Evolutionary conservation across 176 grass and related monocot species (phyloP).

Genomic region (Carex littledalei): DNA sequence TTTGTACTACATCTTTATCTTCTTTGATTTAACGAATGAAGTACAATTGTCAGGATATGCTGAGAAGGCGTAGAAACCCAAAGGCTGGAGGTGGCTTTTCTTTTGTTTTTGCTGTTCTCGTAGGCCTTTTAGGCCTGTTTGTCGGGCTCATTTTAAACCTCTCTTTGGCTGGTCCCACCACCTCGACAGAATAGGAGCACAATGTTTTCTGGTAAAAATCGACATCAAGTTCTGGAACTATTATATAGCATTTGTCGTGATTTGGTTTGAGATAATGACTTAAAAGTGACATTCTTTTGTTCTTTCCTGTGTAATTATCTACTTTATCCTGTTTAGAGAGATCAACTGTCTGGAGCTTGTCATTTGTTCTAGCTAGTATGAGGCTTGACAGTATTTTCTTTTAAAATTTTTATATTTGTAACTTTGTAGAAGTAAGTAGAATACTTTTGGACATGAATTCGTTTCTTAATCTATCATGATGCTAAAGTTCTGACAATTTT

Average conservation of each 20-base stretch:
- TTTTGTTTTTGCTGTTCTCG: conserved; percentile 62
- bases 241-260: background rate
- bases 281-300: conserved; percentile 28
- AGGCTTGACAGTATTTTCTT: background rate
- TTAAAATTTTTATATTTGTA: background rate
- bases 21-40: conserved; percentile 17
- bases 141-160: conserved; percentile 83
- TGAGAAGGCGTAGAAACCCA: conserved; percentile 58
- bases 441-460: conserved; percentile 6
- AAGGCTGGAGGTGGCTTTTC: conserved; percentile 68
- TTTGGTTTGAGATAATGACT: conserved; percentile 11
- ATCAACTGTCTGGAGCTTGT: background rate
- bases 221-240: background rate
- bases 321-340: conserved; percentile 14
- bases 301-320: conserved; percentile 22
- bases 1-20: background rate
- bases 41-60: conserved; percentile 55
- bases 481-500: background rate
- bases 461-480: conserved; percentile 3
- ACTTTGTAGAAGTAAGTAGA: conserved; percentile 12
- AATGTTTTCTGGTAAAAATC: background rate
- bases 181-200: conserved; percentile 30
- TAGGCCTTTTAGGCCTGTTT: conserved; percentile 66
- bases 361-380: conserved; percentile 14
- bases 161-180: conserved; percentile 41